Conservation (phyloP, 1,139 yeast species). For the Blastobotrys ciferrii region DNA sequence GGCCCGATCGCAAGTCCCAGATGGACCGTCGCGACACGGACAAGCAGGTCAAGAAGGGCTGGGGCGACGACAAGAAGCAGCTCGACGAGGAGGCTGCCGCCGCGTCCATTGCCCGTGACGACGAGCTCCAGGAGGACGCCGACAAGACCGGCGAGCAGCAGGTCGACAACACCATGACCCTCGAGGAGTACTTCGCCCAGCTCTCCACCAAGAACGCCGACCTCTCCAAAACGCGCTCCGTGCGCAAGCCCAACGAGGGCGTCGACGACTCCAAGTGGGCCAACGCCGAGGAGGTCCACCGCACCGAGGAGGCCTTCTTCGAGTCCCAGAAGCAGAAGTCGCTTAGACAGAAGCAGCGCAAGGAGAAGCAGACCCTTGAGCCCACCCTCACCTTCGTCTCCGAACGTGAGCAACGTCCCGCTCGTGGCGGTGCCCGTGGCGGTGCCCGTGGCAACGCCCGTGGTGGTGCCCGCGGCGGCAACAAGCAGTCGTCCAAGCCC, state of each 20-base stretch:
- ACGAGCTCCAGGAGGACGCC: slow-evolving; percentile 38
- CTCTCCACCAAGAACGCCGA: slow-evolving; percentile 48
- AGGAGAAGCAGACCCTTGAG: slow-evolving; percentile 66
- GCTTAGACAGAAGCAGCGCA: slow-evolving; percentile 51
- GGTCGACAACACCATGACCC: slow-evolving; percentile 48
- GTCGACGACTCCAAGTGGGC: slow-evolving; percentile 53
- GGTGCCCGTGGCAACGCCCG: slow-evolving; percentile 33
- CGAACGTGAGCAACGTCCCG: slow-evolving; percentile 29
- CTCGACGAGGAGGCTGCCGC: slow-evolving; percentile 65
- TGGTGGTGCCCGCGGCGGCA: slow-evolving; percentile 30
- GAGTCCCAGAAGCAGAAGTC: slow-evolving; percentile 50
- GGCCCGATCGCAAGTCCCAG: slow-evolving; percentile 74
- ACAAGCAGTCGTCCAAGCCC: slow-evolving; percentile 10
- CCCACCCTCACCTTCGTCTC: slow-evolving; percentile 60
- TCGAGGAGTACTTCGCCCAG: slow-evolving; percentile 72
- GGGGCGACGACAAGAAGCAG: slow-evolving; percentile 66
- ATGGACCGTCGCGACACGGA: slow-evolving; percentile 78
- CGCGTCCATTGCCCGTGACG: slow-evolving; percentile 52
- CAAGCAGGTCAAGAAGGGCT: slow-evolving; percentile 82
- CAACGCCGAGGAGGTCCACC: slow-evolving; percentile 30
- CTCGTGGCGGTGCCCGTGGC: slow-evolving; percentile 29
- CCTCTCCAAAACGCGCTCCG: slow-evolving; percentile 44
- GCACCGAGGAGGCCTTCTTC: slow-evolving; percentile 48
- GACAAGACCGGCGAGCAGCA: slow-evolving; percentile 37
- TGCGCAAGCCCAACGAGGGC: slow-evolving; percentile 61